Evolutionary conservation across 2,329 filamentous ascomycete genomes (phyloP).

Genomic region (Sporothrix humicola): DNA sequence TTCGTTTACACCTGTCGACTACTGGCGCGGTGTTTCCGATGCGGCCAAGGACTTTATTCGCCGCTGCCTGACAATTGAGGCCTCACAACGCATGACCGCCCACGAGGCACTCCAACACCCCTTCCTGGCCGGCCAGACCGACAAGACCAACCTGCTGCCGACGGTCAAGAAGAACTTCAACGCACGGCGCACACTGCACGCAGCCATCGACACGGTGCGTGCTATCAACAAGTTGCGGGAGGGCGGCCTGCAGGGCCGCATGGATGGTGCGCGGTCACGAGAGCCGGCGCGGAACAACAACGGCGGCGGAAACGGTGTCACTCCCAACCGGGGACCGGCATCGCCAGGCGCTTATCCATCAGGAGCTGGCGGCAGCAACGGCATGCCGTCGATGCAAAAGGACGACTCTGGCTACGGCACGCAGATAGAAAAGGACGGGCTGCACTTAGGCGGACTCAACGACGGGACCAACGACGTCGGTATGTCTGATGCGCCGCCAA

Average conservation of each 20-base stretch:
- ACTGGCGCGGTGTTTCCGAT: slow-evolving; percentile 92
- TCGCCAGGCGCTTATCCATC: not conserved
- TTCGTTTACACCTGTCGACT: slow-evolving; percentile 90
- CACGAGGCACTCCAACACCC: slow-evolving; percentile 75
- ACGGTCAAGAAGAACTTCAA: slow-evolving; percentile 79
- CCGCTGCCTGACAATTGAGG: slow-evolving; percentile 88
- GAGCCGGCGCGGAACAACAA: slow-evolving; percentile 51
- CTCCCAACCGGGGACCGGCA: not conserved
- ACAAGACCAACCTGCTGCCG: slow-evolving; percentile 65
- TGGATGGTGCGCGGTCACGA: slow-evolving; percentile 63
- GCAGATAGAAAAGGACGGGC: slow-evolving; percentile 42
- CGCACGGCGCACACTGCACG: slow-evolving; percentile 69
- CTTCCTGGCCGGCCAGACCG: slow-evolving; percentile 63
- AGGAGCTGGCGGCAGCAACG: not conserved
- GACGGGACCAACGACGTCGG: slow-evolving; percentile 49
- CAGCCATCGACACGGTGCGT: slow-evolving; percentile 72
- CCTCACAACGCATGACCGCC: slow-evolving; percentile 84
- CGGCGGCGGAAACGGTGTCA: slow-evolving; percentile 36
- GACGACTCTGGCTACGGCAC: slow-evolving; percentile 60
- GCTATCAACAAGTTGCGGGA: slow-evolving; percentile 74
- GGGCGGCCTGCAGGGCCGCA: slow-evolving; percentile 55
- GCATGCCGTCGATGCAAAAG: slow-evolving; percentile 42
- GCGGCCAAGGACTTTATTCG: slow-evolving; percentile 91
- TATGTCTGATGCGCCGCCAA: slow-evolving; percentile 54
- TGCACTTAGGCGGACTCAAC: not conserved